Evolutionary conservation across 768 basidiomycete genomes (phyloP).

Genomic region (Podaxis mareebaensis): DNA sequence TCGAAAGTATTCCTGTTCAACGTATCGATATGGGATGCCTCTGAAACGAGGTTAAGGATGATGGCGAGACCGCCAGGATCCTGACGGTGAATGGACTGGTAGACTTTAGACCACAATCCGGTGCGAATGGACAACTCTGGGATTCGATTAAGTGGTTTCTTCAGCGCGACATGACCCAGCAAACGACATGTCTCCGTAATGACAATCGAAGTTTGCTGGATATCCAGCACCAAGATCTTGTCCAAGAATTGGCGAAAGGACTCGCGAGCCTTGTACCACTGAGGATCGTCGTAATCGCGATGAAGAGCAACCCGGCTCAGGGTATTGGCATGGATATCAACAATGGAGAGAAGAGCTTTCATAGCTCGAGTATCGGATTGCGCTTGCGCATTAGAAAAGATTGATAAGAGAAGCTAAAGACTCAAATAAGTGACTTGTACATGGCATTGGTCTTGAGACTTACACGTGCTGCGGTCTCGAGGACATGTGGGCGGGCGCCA

Average conservation of each 20-base stretch:
- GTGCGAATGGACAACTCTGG: conserved; percentile 45
- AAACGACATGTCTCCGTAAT: conserved; percentile 32
- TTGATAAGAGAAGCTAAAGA: conserved; percentile 32
- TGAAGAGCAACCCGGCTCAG: conserved; percentile 41
- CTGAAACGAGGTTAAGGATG: conserved; percentile 58
- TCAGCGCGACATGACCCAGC: conserved; percentile 26
- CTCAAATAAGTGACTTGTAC: conserved; percentile 4
- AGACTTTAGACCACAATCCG: conserved; percentile 70
- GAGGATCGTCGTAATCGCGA: conserved; percentile 29
- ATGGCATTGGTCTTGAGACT: conserved; percentile 27
- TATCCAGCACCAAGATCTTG: conserved; percentile 31
- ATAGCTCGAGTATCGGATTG: conserved; percentile 23
- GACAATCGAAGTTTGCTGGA: conserved; percentile 30
- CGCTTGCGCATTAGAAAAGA: conserved; percentile 25
- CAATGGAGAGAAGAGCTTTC: conserved; percentile 27
- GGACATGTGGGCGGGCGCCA: conserved; percentile 56
- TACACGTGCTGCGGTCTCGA: conserved; percentile 65
- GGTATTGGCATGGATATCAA: conserved; percentile 41
- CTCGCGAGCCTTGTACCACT: conserved; percentile 37
- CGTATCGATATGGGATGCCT: conserved; percentile 65
- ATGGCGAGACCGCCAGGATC: conserved; percentile 61
- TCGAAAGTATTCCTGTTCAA: conserved; percentile 56
- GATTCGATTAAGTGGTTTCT: conserved; percentile 25
- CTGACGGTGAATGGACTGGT: conserved; percentile 53
- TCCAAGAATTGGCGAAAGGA: conserved; percentile 37